Evolutionary conservation across 768 basidiomycete species (phyloP).

Genomic region (Psilocybe cyanescens): DNA sequence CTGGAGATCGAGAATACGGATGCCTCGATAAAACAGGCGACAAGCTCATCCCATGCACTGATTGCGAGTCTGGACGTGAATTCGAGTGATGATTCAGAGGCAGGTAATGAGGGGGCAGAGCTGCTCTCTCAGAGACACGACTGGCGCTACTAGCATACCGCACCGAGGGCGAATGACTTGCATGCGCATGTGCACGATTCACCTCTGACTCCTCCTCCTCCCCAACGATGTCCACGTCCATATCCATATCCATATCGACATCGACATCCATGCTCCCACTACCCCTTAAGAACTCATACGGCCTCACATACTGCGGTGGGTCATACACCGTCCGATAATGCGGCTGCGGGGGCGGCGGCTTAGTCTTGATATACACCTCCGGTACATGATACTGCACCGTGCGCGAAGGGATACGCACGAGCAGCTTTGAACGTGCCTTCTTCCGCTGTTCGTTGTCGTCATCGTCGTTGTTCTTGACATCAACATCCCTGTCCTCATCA

Average conservation of each 20-base stretch:
- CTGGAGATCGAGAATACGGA: too few relatives aligned
- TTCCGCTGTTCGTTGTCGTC: not conserved
- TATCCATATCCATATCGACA: not conserved
- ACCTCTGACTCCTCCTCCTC: not conserved
- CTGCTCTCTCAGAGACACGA: too few relatives aligned
- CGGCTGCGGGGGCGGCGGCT: not conserved
- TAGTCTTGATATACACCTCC: slow-evolving; percentile 20
- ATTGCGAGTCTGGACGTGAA: not conserved
- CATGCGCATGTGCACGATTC: too few relatives aligned
- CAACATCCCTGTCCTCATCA: not conserved
- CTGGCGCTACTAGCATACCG: too few relatives aligned
- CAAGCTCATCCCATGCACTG: not conserved
- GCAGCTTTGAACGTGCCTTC: slow-evolving; percentile 13
- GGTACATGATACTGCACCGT: slow-evolving; percentile 9
- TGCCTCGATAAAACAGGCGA: too few relatives aligned
- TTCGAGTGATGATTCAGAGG: too few relatives aligned
- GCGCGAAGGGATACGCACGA: slow-evolving; percentile 21
- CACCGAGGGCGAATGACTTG: too few relatives aligned
- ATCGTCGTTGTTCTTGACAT: not conserved
- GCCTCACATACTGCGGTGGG: not conserved
- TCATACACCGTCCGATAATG: not conserved
- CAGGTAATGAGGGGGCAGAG: too few relatives aligned
- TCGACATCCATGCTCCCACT: not conserved
- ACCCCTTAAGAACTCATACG: not conserved
- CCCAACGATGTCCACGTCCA: not conserved